Evolutionary conservation across 1,284 basidiomycete genomes (phyloP).

Genomic region (Ceratobasidium sp.): DNA sequence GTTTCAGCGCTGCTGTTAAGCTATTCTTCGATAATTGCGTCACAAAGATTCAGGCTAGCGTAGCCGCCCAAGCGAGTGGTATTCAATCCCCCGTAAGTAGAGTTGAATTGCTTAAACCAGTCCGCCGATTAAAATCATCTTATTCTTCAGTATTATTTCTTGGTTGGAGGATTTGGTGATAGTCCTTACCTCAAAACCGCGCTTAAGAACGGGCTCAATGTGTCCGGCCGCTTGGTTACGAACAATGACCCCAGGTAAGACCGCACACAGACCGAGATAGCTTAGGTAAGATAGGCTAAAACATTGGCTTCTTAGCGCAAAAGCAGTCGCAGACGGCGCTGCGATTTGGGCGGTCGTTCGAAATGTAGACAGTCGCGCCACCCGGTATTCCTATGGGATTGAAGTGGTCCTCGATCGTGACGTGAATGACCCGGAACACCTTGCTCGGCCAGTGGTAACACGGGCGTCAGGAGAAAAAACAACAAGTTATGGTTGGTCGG

Average conservation of each 20-base stretch:
- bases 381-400: slow-evolving; percentile 4
- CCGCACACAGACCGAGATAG: background rate
- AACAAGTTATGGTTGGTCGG: background rate
- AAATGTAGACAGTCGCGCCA: slow-evolving; percentile 7
- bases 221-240: background rate
- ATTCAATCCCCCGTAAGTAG: background rate
- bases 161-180: slow-evolving; percentile 42
- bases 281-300: no score
- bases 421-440: background rate
- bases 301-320: background rate
- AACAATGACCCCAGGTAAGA: slow-evolving; percentile 14
- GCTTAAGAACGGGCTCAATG: background rate
- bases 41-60: slow-evolving; percentile 1
- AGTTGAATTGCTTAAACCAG: background rate
- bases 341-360: slow-evolving; percentile 8
- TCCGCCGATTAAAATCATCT: background rate
- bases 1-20: background rate
- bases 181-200: slow-evolving; percentile 17
- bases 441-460: background rate
- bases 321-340: slow-evolving; percentile 34
- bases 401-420: background rate
- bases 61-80: background rate
- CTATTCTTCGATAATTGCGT: slow-evolving; percentile 28
- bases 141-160: slow-evolving; percentile 13
- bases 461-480: background rate